Conservation (phyloP, 805 yeast genomes). For the Schizosaccharomyces pombe region DNA sequence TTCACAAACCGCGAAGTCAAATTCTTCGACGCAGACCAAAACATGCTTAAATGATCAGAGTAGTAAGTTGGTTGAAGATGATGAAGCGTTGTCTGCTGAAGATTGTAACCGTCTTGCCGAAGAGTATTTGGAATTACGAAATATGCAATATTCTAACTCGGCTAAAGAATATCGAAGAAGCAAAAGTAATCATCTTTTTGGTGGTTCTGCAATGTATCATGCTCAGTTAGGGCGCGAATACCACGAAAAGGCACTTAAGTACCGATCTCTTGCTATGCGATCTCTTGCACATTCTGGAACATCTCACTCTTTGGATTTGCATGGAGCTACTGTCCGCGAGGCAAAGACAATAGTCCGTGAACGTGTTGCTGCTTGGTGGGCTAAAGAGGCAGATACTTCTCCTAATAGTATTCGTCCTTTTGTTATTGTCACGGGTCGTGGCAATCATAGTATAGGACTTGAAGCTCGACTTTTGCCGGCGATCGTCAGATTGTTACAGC, state of each 20-base stretch:
- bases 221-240: slow-evolving; percentile 1
- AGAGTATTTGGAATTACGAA: neutral
- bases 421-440: slow-evolving; percentile 1
- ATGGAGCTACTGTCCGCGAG: slow-evolving; percentile 4
- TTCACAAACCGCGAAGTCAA: neutral
- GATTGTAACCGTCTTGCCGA: neutral
- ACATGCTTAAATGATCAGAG: no score
- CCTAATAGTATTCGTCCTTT: neutral
- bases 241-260: neutral
- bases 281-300: neutral
- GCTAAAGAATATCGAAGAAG: neutral
- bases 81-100: neutral
- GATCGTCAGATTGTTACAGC: neutral
- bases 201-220: neutral
- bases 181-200: neutral
- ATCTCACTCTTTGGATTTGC: neutral
- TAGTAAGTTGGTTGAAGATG: neutral
- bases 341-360: neutral
- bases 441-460: neutral
- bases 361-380: slow-evolving; percentile 3
- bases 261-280: neutral
- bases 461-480: neutral
- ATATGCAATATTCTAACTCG: neutral
- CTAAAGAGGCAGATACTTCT: slow-evolving; percentile 1
- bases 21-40: no score